These are phyloP conservation scores for Bruguiera gymnorhiza DNA, from an alignment of 345 rosid genomes.

Conservation along the genomic window DNA sequence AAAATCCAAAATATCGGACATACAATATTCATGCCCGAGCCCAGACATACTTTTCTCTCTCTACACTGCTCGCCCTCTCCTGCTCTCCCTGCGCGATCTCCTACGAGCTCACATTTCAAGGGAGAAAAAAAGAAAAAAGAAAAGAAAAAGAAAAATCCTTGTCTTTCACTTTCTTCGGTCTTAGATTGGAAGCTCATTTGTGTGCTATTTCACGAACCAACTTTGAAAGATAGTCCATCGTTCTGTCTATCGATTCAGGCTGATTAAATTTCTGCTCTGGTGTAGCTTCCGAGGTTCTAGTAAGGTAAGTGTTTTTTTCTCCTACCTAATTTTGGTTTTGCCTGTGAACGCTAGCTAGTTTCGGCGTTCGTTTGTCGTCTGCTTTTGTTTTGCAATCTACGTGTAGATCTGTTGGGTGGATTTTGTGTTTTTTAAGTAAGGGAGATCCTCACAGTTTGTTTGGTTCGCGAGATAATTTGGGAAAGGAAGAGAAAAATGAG, in stretches of 20 bases:
- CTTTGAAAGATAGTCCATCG: neutral
- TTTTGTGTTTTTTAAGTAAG: conserved; percentile 8
- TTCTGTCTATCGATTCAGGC: neutral
- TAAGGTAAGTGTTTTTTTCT: neutral
- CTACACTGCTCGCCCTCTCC: conserved; percentile 16
- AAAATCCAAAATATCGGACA: no score
- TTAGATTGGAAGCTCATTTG: conserved; percentile 5
- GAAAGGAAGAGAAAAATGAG: neutral
- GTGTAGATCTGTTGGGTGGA: conserved; percentile 35
- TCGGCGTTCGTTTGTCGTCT: conserved; percentile 1
- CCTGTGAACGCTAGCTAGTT: neutral
- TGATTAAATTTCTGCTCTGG: neutral
- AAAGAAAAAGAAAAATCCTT: neutral
- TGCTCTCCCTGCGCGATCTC: conserved; percentile 27
- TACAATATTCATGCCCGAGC: no score
- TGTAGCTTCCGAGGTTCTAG: neutral
- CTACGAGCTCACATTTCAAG: conserved; percentile 1
- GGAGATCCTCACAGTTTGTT: conserved; percentile 24
- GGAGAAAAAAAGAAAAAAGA: neutral
- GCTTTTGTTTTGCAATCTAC: conserved; percentile 2
- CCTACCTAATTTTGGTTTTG: neutral
- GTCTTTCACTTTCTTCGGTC: neutral
- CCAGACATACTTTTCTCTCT: conserved; percentile 7
- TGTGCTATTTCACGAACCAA: neutral
- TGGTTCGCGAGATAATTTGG: conserved; percentile 17